Base-by-base conservation (phyloP, 345 rosid genomes). In the Linum tenue region DNA sequence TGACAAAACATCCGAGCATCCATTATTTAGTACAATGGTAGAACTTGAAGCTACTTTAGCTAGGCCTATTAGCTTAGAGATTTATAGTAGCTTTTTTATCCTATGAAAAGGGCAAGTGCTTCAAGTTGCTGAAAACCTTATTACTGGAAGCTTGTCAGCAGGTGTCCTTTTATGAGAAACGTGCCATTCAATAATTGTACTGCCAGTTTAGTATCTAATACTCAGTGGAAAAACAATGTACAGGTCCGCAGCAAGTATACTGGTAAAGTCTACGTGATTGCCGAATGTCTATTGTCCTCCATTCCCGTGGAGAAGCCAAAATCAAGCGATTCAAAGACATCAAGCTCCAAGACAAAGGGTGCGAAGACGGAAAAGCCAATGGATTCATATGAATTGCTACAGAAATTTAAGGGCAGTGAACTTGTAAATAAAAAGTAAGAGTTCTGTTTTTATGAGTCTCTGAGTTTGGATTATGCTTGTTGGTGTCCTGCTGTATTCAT, bases 301-400 rank as follows among this genome's bases (percentile, higher is more conserved):
- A 92, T 91, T 80, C 96, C 97, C 5, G 56, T 67, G 58, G 99
- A 94, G 81, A 80, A 85, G 72, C 91, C 94, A 60, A 95, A 87
- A 76, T 70, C 79, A n/a, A 76, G 75, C 64, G 85, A 77, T 76
- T 38, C 84, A 60, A 90, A 88, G 82, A 80, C 75, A 59, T 70
- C 80, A 57, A 55, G 57, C 38, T 64, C 87, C 3, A 91, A 82
- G 67, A 73, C 74, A 53, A 92, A 83, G 78, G 78, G 85, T 63
- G 88, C 77, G 69, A 91, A 89, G 69, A 70, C 84, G 69, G 77
- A 85, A 55, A 77, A 76, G 53, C 69, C 74, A 56, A 70, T 67
- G 63, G 89, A 78, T 73, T 79, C 84, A 8, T 91, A 64, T 77
- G 91, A 91, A 44, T 69, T 89, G 53, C 70, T 95, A 69, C 87